Conservation (phyloP, 768 basidiomycete genomes). For the Mycena metata region DNA sequence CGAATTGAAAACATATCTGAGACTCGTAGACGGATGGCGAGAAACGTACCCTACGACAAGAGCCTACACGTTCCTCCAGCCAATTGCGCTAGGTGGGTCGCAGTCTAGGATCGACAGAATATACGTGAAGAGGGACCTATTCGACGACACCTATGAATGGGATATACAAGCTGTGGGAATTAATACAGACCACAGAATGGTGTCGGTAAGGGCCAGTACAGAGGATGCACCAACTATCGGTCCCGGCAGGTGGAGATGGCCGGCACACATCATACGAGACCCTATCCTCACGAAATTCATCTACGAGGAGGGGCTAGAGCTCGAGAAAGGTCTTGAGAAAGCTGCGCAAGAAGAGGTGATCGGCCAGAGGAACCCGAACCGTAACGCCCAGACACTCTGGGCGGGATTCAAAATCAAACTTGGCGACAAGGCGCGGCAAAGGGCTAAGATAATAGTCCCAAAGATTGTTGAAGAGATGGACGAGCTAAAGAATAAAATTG, state of each 20-base stretch:
- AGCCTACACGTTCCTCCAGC: background rate
- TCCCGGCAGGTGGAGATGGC: no score
- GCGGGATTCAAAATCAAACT: background rate
- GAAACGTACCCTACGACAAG: constrained; percentile 1
- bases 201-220: no score
- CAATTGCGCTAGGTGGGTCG: background rate
- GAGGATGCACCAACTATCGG: constrained; percentile 42
- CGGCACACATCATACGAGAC: background rate
- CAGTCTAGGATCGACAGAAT: background rate
- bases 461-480: constrained; percentile 1
- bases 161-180: constrained; percentile 9
- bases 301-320: background rate
- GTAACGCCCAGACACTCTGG: background rate
- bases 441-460: background rate
- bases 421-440: background rate
- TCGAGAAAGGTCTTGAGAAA: background rate
- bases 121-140: no score
- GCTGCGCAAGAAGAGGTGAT: background rate
- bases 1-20: background rate
- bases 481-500: constrained; percentile 5
- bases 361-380: background rate
- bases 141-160: no score
- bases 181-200: no score
- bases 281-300: background rate
- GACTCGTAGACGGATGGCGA: background rate